A percentile compares a stretch with the other conserved stretches of the same genome.
These are phyloP conservation scores for Cryptococcus maquisensis DNA, from an alignment of 1,284 basidiomycete genomes.

Conservation along the genomic window DNA sequence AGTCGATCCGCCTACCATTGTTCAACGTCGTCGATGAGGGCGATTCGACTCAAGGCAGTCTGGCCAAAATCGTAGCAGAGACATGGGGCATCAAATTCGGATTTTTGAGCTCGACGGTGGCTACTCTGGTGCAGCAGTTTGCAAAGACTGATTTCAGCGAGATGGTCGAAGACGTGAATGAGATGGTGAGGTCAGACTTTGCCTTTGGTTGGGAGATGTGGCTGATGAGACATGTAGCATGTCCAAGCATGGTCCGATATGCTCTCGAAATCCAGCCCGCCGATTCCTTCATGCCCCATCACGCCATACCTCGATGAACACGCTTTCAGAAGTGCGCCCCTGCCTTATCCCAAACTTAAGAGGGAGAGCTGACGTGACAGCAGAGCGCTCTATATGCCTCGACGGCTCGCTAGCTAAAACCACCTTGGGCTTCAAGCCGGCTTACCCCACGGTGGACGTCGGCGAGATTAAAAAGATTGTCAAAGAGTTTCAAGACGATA, in stretches of 20 bases:
- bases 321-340: conserved; percentile 44
- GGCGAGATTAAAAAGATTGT: conserved; percentile 39
- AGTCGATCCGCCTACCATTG: conserved; percentile 63
- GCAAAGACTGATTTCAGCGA: conserved; percentile 58
- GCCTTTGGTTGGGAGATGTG: neutral
- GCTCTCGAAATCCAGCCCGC: conserved; percentile 67
- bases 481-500: conserved; percentile 41
- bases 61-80: conserved; percentile 66
- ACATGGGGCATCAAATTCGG: conserved; percentile 80
- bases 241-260: conserved; percentile 80
- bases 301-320: conserved; percentile 78
- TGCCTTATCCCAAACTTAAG: neutral
- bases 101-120: conserved; percentile 71
- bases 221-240: conserved; percentile 51
- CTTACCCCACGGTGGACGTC: conserved; percentile 53
- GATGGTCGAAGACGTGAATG: conserved; percentile 79
- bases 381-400: conserved; percentile 55
- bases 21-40: conserved; percentile 84
- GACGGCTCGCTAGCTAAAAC: conserved; percentile 39
- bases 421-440: conserved; percentile 65
- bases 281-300: conserved; percentile 68
- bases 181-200: conserved; percentile 51
- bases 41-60: conserved; percentile 67
- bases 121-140: conserved; percentile 51
- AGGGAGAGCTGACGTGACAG: neutral